Evolutionary conservation across 2,329 filamentous ascomycete species (phyloP).

Genomic region (Endoconidiophora laricicola): DNA sequence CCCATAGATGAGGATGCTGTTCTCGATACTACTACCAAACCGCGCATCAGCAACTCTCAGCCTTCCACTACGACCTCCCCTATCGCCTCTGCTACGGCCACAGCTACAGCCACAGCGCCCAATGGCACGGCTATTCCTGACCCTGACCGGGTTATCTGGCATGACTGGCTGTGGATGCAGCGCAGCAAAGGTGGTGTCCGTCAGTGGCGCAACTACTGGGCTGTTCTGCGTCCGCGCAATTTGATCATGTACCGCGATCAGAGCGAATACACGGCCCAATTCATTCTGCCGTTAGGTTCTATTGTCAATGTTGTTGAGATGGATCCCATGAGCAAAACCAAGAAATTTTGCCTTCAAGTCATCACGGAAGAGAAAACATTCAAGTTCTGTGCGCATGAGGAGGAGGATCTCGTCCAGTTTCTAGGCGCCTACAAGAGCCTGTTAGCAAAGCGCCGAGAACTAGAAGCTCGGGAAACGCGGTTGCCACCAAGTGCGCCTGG

Average conservation of each 20-base stretch:
- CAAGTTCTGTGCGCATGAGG: slow-evolving; percentile 59
- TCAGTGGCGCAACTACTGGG: slow-evolving; percentile 93
- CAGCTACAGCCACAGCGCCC: slow-evolving; percentile 18
- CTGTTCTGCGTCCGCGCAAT: slow-evolving; percentile 69
- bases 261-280: slow-evolving; percentile 70
- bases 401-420: slow-evolving; percentile 69
- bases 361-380: slow-evolving; percentile 84
- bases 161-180: slow-evolving; percentile 75
- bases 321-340: slow-evolving; percentile 70
- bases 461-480: slow-evolving; percentile 24
- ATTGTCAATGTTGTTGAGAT: slow-evolving; percentile 89
- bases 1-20: slow-evolving; percentile 20
- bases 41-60: slow-evolving; percentile 2
- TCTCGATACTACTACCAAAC: slow-evolving; percentile 5
- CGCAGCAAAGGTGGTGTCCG: slow-evolving; percentile 68
- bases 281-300: slow-evolving; percentile 60
- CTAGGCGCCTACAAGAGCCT: slow-evolving; percentile 84
- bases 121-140: slow-evolving; percentile 39
- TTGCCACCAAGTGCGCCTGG: background rate
- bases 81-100: slow-evolving; percentile 16
- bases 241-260: slow-evolving; percentile 89
- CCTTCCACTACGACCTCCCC: background rate
- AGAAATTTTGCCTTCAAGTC: slow-evolving; percentile 75
- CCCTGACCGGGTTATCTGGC: slow-evolving; percentile 80
- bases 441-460: slow-evolving; percentile 50